These are phyloP conservation scores for Agaricus sinodeliciosus DNA, from an alignment of 768 basidiomycete genomes.

Conservation along the genomic window DNA sequence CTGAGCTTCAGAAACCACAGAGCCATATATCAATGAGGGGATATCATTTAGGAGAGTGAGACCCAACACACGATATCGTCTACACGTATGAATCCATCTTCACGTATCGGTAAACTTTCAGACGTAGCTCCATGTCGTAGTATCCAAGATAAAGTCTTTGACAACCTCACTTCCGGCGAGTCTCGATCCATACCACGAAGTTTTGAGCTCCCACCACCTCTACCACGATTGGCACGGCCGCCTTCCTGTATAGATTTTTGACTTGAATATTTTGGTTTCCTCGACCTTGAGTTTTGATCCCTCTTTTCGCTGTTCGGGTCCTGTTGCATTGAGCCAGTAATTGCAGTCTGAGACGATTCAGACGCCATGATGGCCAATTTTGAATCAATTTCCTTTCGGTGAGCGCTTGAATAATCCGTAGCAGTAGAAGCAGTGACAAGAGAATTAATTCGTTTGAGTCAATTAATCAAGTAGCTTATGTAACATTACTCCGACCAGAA, in stretches of 20 bases:
- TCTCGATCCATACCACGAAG: conserved; percentile 58
- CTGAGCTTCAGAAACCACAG: not conserved
- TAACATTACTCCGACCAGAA: not conserved
- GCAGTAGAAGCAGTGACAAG: too few species aligned
- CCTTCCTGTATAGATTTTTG: not conserved
- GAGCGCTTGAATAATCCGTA: too few species aligned
- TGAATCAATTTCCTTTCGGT: too few species aligned
- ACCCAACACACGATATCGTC: conserved; percentile 64
- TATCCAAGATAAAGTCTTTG: conserved; percentile 86
- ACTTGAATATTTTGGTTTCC: too few species aligned
- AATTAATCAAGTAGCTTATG: not conserved
- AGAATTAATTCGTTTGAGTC: too few species aligned
- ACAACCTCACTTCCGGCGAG: conserved; percentile 60
- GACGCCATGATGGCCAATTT: too few species aligned
- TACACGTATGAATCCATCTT: conserved; percentile 83
- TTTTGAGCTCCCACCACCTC: conserved; percentile 22
- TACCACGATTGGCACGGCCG: not conserved
- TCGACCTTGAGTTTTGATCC: too few species aligned
- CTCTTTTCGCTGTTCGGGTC: too few species aligned
- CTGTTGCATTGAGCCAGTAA: too few species aligned
- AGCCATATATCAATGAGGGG: not conserved
- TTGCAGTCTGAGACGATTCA: too few species aligned
- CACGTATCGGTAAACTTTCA: conserved; percentile 68
- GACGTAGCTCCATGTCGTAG: conserved; percentile 78
- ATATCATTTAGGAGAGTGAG: not conserved